These are phyloP conservation scores for Gonium pectorale DNA, from an alignment of 139 green algal species.

Conservation along the genomic window DNA sequence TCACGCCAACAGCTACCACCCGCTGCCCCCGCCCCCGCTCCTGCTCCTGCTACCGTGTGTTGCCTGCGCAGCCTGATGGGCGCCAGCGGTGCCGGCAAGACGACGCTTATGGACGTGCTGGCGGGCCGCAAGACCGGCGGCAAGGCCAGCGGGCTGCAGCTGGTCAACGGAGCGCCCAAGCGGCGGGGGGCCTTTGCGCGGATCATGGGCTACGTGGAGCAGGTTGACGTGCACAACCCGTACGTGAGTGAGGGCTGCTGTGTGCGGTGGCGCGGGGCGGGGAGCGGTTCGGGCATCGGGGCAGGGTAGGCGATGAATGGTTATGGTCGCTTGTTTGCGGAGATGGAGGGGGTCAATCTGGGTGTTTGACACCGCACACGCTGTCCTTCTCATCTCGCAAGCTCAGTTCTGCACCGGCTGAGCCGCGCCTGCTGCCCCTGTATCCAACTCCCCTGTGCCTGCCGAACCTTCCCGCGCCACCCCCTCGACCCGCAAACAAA, in stretches of 20 bases:
- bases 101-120: conserved; percentile 81
- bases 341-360: background rate
- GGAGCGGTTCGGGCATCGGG: background rate
- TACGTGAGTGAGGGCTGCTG: background rate
- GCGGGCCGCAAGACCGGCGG: too few relatives aligned
- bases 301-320: background rate
- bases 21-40: too few relatives aligned
- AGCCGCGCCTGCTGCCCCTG: too few relatives aligned
- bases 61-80: conserved; percentile 71
- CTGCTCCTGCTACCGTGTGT: too few relatives aligned
- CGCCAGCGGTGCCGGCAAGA: conserved; percentile 70
- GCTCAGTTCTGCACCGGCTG: too few relatives aligned
- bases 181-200: conserved; percentile 67
- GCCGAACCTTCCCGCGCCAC: background rate
- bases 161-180: conserved; percentile 68
- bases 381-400: background rate
- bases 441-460: background rate
- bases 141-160: background rate
- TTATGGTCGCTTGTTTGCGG: background rate
- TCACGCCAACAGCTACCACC: too few relatives aligned
- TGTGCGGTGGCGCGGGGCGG: background rate
- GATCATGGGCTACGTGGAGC: conserved; percentile 61
- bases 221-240: conserved; percentile 58
- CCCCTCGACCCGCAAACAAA: too few relatives aligned
- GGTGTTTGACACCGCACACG: background rate